Evolutionary conservation across 2,329 filamentous ascomycete genomes (phyloP), one percentile per base, ranked within the genome.

Genomic region (Arthrobotrys sinensis): DNA sequence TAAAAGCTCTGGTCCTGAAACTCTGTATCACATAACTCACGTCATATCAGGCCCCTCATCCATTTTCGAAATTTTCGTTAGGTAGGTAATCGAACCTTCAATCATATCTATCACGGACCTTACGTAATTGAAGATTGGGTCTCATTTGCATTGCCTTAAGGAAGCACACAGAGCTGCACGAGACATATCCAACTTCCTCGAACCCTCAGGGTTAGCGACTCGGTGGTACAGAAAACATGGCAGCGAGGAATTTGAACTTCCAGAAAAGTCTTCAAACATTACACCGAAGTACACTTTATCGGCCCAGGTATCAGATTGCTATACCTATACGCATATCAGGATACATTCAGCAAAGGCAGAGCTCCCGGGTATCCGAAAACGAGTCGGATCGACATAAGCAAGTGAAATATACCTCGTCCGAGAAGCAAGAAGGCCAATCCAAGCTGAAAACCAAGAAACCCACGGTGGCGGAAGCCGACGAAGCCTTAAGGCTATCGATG

Each of bases 401-500:
- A 28, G 6, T 38, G 12, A 55, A 67, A 28, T 28, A 28, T 28
- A 24, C n/a, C 4, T 14, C 14, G 28, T n/a, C 3, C 14, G 28
- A 46, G 11, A 48, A 19, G 1, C 11, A 10, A 8, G 36, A 60
- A n/a, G 36, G 8, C 55, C 16, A 60, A 60, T 28, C 60, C 11
- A 64, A 64, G 12, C 36, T 8, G 8, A 46, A 48, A 21, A 14
- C 19, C 3, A 69, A 57, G n/a, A 76, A 70, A 12, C 36, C 57
- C 14, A 70, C 72, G 2, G 65, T 76, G 1, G 72, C 65, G 34
- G 72, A 76, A 24, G 73, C 60, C 3, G 73, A 77, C n/a, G 73
- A 77, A 21, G 57, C 62, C 14, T 70, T 77, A 32, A 67, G 73
- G 24, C 5, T 60, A 10, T 71, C 73, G 12, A 77, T 77, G 67